Evolutionary conservation across 306 rosid species (phyloP).

Genomic region (Ziziphus jujuba): DNA sequence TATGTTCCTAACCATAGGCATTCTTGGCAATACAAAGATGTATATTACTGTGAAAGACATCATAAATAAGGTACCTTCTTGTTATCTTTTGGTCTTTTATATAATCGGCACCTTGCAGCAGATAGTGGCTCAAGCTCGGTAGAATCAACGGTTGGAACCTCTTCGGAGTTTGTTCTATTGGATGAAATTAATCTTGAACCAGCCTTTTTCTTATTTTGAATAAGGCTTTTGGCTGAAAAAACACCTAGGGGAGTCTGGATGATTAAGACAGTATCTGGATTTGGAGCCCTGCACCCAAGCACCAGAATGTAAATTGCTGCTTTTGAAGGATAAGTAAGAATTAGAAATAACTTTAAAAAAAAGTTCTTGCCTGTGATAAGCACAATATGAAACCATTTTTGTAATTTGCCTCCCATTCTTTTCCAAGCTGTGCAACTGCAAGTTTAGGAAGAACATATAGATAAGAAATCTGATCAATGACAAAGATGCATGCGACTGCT

Average conservation of each 20-base stretch:
- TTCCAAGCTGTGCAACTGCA: conserved; percentile 92
- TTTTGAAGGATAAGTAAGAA: conserved; percentile 1
- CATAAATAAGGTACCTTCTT: conserved; percentile 62
- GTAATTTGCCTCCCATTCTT: conserved; percentile 90
- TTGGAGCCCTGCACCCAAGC: conserved; percentile 84
- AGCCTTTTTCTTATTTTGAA: conserved; percentile 70
- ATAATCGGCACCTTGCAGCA: conserved; percentile 85
- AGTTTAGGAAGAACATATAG: conserved; percentile 29
- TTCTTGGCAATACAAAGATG: background rate
- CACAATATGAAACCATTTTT: conserved; percentile 93
- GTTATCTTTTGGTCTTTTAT: conserved; percentile 61
- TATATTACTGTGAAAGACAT: background rate
- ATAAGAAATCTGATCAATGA: conserved; percentile 23
- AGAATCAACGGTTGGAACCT: conserved; percentile 50
- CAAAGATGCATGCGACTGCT: background rate
- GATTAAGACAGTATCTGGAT: conserved; percentile 91
- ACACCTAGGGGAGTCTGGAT: conserved; percentile 92
- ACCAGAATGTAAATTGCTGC: conserved; percentile 25
- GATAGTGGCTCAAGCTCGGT: conserved; percentile 74
- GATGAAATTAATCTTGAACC: conserved; percentile 93
- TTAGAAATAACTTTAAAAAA: background rate
- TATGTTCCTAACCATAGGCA: too few species aligned
- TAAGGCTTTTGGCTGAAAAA: conserved; percentile 88
- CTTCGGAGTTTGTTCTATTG: conserved; percentile 55
- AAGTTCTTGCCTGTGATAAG: conserved; percentile 72